Evolutionary conservation across 257 asterid species (phyloP).

Genomic region (Nicotiana undulata): DNA sequence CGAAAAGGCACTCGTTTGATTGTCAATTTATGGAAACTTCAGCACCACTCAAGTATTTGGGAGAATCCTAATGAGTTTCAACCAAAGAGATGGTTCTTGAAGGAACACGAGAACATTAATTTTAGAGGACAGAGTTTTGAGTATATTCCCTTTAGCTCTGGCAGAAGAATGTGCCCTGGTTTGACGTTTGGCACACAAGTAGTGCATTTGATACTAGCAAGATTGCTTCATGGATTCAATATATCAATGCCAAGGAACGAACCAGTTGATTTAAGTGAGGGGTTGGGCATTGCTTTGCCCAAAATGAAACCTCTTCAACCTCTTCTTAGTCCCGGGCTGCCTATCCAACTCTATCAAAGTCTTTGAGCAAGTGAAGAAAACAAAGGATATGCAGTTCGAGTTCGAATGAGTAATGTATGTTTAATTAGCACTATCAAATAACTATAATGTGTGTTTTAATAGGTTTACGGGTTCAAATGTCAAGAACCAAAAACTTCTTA

Average conservation of each 20-base stretch:
- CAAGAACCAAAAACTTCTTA: neutral
- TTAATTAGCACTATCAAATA: neutral
- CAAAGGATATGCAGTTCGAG: neutral
- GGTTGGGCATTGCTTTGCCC: slow-evolving; percentile 39
- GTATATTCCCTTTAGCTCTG: slow-evolving; percentile 46
- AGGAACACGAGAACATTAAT: slow-evolving; percentile 5
- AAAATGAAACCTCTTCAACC: slow-evolving; percentile 42
- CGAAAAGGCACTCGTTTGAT: slow-evolving; percentile 44
- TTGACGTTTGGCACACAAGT: slow-evolving; percentile 30
- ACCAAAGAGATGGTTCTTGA: slow-evolving; percentile 47
- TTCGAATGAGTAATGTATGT: neutral
- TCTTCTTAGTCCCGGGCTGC: slow-evolving; percentile 35
- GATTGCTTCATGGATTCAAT: slow-evolving; percentile 45
- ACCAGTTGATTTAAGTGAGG: slow-evolving; percentile 47
- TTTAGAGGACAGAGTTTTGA: slow-evolving; percentile 34
- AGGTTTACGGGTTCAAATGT: neutral
- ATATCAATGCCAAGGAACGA: slow-evolving; percentile 15
- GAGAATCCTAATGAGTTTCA: slow-evolving; percentile 26
- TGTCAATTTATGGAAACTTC: slow-evolving; percentile 48
- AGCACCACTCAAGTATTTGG: slow-evolving; percentile 47
- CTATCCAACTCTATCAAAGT: slow-evolving; percentile 19
- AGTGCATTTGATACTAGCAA: slow-evolving; percentile 32
- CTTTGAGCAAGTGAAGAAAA: slow-evolving; percentile 4
- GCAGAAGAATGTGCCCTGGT: slow-evolving; percentile 52
- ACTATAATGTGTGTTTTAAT: neutral